Percentiles rank a stretch among this genome's conserved stretches.
Evolutionary conservation across 75 land plant species (phyloP).

Genomic region (Ceratopteris richardii): DNA sequence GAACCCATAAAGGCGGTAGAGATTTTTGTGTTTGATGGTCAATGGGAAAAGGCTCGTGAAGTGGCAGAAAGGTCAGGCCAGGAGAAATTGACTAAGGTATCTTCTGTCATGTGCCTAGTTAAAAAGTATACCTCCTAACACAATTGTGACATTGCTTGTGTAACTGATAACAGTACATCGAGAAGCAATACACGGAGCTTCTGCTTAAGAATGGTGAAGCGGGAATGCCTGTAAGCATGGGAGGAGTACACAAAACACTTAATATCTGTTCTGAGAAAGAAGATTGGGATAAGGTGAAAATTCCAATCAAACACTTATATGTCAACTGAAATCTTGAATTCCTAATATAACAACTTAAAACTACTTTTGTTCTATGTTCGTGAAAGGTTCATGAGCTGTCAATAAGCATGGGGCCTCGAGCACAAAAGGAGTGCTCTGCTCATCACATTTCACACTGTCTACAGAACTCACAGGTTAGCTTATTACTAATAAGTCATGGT

Average conservation of each 20-base stretch:
- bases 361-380: not conserved
- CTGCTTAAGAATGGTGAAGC: conserved; percentile 29
- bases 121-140: not conserved
- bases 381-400: conserved; percentile 32
- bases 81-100: conserved; percentile 5
- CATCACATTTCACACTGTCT: conserved; percentile 28
- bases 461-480: conserved; percentile 20
- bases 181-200: conserved; percentile 25
- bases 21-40: conserved; percentile 26
- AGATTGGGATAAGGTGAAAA: conserved; percentile 29
- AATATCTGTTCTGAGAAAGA: conserved; percentile 21
- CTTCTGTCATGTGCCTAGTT: not conserved
- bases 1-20: conserved; percentile 19
- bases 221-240: conserved; percentile 17
- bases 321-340: not conserved
- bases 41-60: conserved; percentile 30
- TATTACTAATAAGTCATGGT: not conserved
- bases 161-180: conserved; percentile 18
- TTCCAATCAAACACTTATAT: not conserved
- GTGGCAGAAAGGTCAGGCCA: conserved; percentile 18
- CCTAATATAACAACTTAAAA: not conserved
- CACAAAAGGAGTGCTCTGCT: conserved; percentile 22
- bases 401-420: conserved; percentile 20
- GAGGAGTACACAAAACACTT: conserved; percentile 22
- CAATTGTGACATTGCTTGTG: too few relatives aligned